Evolutionary conservation across 805 yeast species (phyloP), one percentile per base, ranked within the genome.

Genomic region (Sugiyamaella boreocaroliniensis): DNA sequence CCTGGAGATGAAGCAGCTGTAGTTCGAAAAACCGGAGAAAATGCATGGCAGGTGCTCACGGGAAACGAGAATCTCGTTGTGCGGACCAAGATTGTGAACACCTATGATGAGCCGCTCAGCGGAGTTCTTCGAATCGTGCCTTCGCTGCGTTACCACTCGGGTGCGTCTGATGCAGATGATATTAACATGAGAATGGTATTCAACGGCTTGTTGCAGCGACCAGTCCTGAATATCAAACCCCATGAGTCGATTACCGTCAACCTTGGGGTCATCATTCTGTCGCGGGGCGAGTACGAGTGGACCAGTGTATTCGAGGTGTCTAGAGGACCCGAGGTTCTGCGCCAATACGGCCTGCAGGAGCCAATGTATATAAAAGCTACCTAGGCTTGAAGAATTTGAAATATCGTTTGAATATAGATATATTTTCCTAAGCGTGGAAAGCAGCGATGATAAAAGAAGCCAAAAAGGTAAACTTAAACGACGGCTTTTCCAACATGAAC

Each of bases 231-330:
- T 0, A 59, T 83, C 0, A 61, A 60, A 1, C 75, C 84, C 0
- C 77, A 78, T 0, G 75, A 69, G 22, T 61, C 71, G 0, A 49
- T 70, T 2, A 70, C 65, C 1, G 69, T 80, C 29, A 73, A 73
- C 20, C 64, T 85, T 41, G 80, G 87, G 7, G 77, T 83, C 47
- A 76, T 83, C 16, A 78, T 88, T 4, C 69, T 90, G 40, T 90
- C 86, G 51, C 75, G 76, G 45, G 98, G 97, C 1, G 83, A 80
- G 47, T 89, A 83, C 64, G 93, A 87, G 64, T 83, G 96, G 85
- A 88, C 90, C 1, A 77, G 78, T 0, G 66, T 81, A 12, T 72
- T 81, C 57, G 86, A 82, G 51, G 79, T 76, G 52, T 51, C 52
- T 12, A 53, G 51, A 15, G 63, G 58, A 32, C 51, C 58, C 7